Base-by-base conservation (phyloP, 176 grass and related monocot species). In the Oryza australiensis region DNA sequence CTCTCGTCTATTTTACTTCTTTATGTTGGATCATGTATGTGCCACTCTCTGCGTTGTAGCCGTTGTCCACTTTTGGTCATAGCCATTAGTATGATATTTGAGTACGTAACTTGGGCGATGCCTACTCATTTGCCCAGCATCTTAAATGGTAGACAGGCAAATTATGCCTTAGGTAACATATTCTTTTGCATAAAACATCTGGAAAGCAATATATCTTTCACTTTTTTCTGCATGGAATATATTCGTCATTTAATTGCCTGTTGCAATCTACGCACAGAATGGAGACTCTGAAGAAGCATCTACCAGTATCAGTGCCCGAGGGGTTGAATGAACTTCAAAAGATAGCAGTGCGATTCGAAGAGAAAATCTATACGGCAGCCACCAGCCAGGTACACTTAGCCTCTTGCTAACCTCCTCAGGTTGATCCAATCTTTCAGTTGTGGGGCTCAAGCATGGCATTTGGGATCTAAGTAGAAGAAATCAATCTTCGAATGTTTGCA, bases 241-340 rank as follows among this genome's bases (percentile, higher is more conserved):
- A 24, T 24, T 4, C n/a, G 0, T 24, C 9, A 23, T 12, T 29
- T 70, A 84, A 33, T 72, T 23, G 14, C 38, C 27, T 86, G 3
- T 34, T 85, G 66, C 40, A 14, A 77, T 84, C 23, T 82, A 20
- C 13, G 15, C 68, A 77, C 48, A 98, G 95, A 88, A 88, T 91
- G 88, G 92, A 93, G 16, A 93, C 92, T 64, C 88, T 98, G 53
- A 93, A 93, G 90, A 98, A 84, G 78, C 90, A 88, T 20, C 42
- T 91, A 42, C 88, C 90, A n/a, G 81, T 93, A 12, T 90, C 82
- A 23, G 88, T 76, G 29, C 86, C 92, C 20, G 92, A 94, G 9
- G 92, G 88, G 2, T 34, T 98, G 45, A 90, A 20, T 63, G 95
- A 94, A 63, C 92, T 98, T 84, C 60, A 90, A 5, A 88, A 84